These are phyloP conservation scores for Onygenales sp. DNA, from an alignment of 2,329 filamentous ascomycete genomes.

Conservation along the genomic window DNA sequence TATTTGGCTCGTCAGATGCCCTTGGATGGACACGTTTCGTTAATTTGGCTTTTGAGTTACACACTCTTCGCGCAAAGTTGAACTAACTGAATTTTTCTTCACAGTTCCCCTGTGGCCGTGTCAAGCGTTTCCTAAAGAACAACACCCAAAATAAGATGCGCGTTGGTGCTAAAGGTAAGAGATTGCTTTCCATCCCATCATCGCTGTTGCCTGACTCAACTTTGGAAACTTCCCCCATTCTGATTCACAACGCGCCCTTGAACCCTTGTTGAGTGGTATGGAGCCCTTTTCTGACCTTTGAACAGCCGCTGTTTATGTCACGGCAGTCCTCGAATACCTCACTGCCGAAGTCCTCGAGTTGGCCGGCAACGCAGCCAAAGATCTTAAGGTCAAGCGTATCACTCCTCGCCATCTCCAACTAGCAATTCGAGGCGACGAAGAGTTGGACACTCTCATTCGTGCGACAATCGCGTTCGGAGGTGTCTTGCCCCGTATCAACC, in stretches of 20 bases:
- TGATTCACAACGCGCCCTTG: background rate
- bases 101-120: constrained; percentile 97
- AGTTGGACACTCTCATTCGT: constrained; percentile 92
- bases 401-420: constrained; percentile 95
- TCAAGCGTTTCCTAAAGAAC: constrained; percentile 99
- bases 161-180: constrained; percentile 75
- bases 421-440: constrained; percentile 95
- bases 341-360: constrained; percentile 97
- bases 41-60: background rate
- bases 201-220: background rate
- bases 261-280: background rate
- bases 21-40: constrained; percentile 1
- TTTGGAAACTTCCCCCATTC: background rate
- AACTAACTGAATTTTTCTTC: constrained; percentile 22
- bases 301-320: constrained; percentile 86
- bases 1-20: background rate
- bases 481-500: constrained; percentile 98
- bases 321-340: constrained; percentile 94
- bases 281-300: background rate
- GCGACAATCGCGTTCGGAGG: constrained; percentile 97
- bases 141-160: constrained; percentile 99
- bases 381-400: constrained; percentile 99
- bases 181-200: background rate
- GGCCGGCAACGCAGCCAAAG: constrained; percentile 96
- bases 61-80: constrained; percentile 1